phyloP scores from a whole-genome alignment of 2,329 filamentous ascomycete species.

The Phymatotrichopsis omnivora region DNA sequence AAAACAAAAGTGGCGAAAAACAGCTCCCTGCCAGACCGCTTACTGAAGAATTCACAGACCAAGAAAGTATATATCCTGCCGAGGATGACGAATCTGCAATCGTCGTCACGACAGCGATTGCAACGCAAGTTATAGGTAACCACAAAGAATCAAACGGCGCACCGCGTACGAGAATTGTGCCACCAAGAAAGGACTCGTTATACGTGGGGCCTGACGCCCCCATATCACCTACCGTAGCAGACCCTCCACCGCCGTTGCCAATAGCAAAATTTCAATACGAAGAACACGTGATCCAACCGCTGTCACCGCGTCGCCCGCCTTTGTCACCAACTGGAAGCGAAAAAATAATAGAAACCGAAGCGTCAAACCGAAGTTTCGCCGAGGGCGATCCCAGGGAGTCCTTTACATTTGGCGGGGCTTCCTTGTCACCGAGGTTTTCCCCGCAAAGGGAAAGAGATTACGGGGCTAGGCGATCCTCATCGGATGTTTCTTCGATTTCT shows the following conservation, averaged over 20 bases:
- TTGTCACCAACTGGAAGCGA: constrained; percentile 14
- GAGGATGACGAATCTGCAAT: constrained; percentile 25
- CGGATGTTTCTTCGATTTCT: constrained; percentile 23
- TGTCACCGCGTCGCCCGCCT: constrained; percentile 12
- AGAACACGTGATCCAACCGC: constrained; percentile 11
- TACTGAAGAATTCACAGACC: constrained; percentile 43
- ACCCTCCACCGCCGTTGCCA: constrained; percentile 11
- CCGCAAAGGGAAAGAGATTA: constrained; percentile 24
- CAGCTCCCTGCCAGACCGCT: constrained; percentile 58
- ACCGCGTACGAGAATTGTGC: constrained; percentile 12
- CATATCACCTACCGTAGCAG: constrained; percentile 7
- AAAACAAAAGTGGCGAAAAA: constrained; percentile 50
- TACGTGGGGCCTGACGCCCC: constrained; percentile 16
- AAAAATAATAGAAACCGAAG: constrained; percentile 16
- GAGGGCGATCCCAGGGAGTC: constrained; percentile 23
- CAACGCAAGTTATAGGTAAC: constrained; percentile 14
- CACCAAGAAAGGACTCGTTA: constrained; percentile 24
- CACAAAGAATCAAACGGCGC: constrained; percentile 8
- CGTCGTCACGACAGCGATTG: constrained; percentile 20
- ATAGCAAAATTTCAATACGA: constrained; percentile 19
- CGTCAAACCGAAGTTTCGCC: constrained; percentile 8
- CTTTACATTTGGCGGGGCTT: constrained; percentile 26
- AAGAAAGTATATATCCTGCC: constrained; percentile 32
- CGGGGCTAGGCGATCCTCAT: constrained; percentile 22
- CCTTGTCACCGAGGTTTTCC: constrained; percentile 26